These are phyloP conservation scores for Hypoxylon sp. DNA, from an alignment of 2,329 filamentous ascomycete species.

Conservation along the genomic window DNA sequence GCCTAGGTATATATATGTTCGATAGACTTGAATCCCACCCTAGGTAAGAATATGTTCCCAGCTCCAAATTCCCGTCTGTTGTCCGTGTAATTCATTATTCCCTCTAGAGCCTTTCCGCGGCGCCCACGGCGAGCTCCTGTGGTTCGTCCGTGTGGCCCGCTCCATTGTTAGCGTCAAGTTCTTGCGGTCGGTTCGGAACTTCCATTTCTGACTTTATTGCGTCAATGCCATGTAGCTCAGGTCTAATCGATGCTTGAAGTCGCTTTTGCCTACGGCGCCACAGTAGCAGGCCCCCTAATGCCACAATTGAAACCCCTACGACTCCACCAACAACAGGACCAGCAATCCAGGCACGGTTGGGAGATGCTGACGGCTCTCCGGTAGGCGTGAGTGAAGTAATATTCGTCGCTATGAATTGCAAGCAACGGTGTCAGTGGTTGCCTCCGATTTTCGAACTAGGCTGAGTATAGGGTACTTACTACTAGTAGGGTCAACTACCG, in stretches of 20 bases:
- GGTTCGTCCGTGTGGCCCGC: neutral
- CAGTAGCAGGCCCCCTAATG: constrained; percentile 9
- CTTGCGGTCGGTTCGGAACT: constrained; percentile 17
- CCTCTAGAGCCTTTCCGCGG: neutral
- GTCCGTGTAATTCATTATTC: neutral
- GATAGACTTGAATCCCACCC: neutral
- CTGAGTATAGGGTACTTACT: neutral
- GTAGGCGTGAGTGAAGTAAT: neutral
- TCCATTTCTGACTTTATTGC: constrained; percentile 27
- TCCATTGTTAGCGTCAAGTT: constrained; percentile 6
- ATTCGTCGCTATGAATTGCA: neutral
- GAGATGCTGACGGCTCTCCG: neutral
- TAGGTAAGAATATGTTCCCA: neutral
- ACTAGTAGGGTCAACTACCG: neutral
- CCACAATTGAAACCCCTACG: constrained; percentile 9
- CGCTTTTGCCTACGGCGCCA: constrained; percentile 21
- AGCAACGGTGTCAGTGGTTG: neutral
- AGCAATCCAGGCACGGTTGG: constrained; percentile 30
- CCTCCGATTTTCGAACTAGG: neutral
- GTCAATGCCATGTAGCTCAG: constrained; percentile 17
- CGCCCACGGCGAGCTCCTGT: constrained; percentile 15
- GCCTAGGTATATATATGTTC: neutral
- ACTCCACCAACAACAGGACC: constrained; percentile 28
- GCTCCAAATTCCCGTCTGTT: neutral
- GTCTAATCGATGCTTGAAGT: neutral